Percentiles rank a stretch among this genome's conserved stretches.
These are phyloP conservation scores for Coccomyxa sp. DNA, from an alignment of 139 green algal genomes.

Conservation along the genomic window DNA sequence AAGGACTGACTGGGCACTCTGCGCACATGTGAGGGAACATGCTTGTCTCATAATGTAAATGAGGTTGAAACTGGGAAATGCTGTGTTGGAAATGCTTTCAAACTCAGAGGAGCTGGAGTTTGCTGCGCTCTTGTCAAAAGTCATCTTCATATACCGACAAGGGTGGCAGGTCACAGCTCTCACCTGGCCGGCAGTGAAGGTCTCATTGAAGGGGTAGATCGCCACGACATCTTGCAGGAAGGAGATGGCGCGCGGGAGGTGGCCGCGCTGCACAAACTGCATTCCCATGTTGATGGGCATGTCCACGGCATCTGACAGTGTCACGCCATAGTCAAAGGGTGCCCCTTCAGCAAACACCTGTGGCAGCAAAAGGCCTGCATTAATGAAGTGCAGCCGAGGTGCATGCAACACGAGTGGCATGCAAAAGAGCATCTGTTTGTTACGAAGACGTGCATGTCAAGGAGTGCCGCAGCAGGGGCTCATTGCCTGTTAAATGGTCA, in stretches of 20 bases:
- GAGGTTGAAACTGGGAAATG: too few relatives aligned
- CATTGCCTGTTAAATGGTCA: too few relatives aligned
- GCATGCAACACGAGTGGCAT: too few relatives aligned
- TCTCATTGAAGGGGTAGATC: conserved; percentile 8
- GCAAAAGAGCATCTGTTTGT: too few relatives aligned
- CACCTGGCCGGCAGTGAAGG: conserved; percentile 2
- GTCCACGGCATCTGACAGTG: neutral
- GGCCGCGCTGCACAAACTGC: neutral
- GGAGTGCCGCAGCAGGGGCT: too few relatives aligned
- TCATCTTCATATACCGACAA: too few relatives aligned
- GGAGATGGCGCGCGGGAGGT: neutral
- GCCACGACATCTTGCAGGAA: neutral
- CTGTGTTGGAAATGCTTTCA: too few relatives aligned
- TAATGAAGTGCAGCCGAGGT: neutral
- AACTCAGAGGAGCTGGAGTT: too few relatives aligned
- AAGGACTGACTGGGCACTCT: neutral
- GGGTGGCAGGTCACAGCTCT: neutral
- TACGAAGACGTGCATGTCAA: too few relatives aligned
- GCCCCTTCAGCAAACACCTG: neutral
- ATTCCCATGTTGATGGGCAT: conserved; percentile 7
- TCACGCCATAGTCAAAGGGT: neutral
- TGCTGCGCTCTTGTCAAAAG: too few relatives aligned
- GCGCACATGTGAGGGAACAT: neutral
- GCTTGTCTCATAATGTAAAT: neutral
- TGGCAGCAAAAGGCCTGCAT: neutral